Evolutionary conservation across 805 yeast genomes (phyloP).

Genomic region (Nadsonia fulvescens): DNA sequence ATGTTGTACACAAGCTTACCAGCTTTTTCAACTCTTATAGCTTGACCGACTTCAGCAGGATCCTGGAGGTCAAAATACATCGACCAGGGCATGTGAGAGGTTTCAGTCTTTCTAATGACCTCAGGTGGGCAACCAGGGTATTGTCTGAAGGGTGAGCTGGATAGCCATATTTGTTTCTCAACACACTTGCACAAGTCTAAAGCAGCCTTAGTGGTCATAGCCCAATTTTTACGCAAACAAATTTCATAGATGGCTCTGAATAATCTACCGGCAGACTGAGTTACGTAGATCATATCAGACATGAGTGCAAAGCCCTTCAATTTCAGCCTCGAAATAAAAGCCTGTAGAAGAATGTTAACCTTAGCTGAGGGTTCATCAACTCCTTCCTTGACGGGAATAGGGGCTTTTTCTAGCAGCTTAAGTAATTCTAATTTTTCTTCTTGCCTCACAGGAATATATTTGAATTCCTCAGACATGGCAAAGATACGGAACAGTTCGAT

Average conservation of each 20-base stretch:
- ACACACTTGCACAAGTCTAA: conserved; percentile 64
- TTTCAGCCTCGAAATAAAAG: conserved; percentile 61
- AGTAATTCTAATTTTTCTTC: conserved; percentile 68
- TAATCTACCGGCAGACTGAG: conserved; percentile 84
- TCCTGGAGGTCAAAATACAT: conserved; percentile 48
- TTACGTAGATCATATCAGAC: conserved; percentile 84
- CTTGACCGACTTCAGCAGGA: conserved; percentile 67
- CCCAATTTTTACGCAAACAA: conserved; percentile 52
- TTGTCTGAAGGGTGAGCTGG: conserved; percentile 76
- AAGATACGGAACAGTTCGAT: conserved; percentile 66
- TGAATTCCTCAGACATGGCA: conserved; percentile 71
- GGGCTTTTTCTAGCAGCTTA: conserved; percentile 53
- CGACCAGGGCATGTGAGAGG: conserved; percentile 67
- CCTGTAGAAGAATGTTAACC: conserved; percentile 61
- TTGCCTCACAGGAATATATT: conserved; percentile 62
- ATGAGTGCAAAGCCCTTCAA: conserved; percentile 80
- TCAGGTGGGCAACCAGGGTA: conserved; percentile 54
- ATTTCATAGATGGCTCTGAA: conserved; percentile 75
- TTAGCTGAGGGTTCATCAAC: conserved; percentile 60
- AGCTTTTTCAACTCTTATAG: conserved; percentile 49
- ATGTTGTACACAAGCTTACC: conserved; percentile 37
- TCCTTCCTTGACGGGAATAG: conserved; percentile 69
- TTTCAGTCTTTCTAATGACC: conserved; percentile 56
- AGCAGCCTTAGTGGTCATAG: conserved; percentile 36
- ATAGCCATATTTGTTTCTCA: conserved; percentile 66